These are phyloP conservation scores for Nitzschia sp. DNA, from an alignment of 108 stramenopile species.

Conservation along the genomic window DNA sequence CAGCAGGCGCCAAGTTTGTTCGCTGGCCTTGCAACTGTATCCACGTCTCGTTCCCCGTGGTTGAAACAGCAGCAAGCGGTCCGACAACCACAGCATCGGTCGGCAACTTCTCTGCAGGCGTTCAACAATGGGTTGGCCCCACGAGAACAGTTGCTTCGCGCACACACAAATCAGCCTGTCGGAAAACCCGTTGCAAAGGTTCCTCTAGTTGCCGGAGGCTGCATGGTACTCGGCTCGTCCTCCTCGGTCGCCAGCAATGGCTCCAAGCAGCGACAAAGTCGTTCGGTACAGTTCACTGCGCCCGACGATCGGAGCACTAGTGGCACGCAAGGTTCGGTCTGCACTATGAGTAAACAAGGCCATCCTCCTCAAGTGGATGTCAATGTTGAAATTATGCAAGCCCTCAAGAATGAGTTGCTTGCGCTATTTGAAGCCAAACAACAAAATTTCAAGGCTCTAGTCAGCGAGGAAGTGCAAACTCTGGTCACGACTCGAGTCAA, in stretches of 20 bases:
- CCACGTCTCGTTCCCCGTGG: no score
- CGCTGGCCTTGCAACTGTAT: no score
- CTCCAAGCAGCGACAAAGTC: background rate
- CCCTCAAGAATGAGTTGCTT: background rate
- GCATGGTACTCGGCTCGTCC: background rate
- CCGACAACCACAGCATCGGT: background rate
- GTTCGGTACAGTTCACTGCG: background rate
- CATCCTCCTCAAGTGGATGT: background rate
- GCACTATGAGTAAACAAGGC: background rate
- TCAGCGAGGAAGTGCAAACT: background rate
- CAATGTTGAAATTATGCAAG: background rate
- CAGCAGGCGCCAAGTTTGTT: background rate
- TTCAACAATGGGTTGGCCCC: background rate
- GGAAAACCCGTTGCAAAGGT: background rate
- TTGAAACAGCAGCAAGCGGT: no score
- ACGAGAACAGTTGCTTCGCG: background rate
- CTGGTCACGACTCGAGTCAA: background rate
- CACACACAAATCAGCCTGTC: background rate
- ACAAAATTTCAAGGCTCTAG: background rate
- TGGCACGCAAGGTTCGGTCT: slow-evolving; percentile 2
- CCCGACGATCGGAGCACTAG: slow-evolving; percentile 4
- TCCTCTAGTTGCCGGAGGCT: background rate
- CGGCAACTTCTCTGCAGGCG: background rate
- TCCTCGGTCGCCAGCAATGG: slow-evolving; percentile 1
- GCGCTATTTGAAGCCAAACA: background rate